A percentile compares a stretch with the other conserved stretches of the same genome.
These are phyloP conservation scores for Fomitopsis palustris DNA, from an alignment of 1,284 basidiomycete species.

Conservation along the genomic window DNA sequence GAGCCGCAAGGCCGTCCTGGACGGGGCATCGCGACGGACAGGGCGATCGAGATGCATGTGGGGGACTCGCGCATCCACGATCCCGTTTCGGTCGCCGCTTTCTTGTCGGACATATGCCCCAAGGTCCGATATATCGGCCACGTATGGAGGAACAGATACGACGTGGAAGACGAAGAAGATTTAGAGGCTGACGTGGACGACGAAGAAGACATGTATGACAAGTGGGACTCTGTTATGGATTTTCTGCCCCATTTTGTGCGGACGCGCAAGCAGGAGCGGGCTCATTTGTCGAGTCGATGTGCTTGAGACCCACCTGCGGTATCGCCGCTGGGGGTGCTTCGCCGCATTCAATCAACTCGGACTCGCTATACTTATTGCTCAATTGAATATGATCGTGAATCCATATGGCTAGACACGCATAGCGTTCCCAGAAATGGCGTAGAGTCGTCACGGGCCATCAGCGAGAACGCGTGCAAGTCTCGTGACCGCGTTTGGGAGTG, in stretches of 20 bases:
- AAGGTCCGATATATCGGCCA: not conserved
- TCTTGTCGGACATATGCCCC: constrained; percentile 9
- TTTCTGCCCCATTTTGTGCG: not conserved
- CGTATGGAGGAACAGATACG: not conserved
- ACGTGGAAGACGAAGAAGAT: constrained; percentile 1
- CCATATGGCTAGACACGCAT: too few relatives aligned
- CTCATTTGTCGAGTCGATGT: not conserved
- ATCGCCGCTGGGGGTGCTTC: not conserved
- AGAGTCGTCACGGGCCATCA: too few relatives aligned
- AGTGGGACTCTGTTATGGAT: not conserved
- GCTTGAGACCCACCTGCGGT: not conserved
- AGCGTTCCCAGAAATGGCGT: too few relatives aligned
- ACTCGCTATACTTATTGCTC: too few relatives aligned
- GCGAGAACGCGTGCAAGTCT: too few relatives aligned
- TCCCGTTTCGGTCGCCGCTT: constrained; percentile 4
- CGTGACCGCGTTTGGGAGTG: too few relatives aligned
- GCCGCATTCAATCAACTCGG: too few relatives aligned
- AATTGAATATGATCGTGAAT: too few relatives aligned
- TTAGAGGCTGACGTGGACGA: not conserved
- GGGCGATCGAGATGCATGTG: not conserved
- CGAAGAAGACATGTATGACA: not conserved
- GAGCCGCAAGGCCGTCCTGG: not conserved
- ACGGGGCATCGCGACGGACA: not conserved
- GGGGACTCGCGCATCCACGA: constrained; percentile 7
- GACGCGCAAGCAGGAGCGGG: constrained; percentile 5